A percentile compares a stretch with the other conserved stretches of the same genome.
Evolutionary conservation across 345 rosid species (phyloP).

Genomic region (Pugionium cornutum): DNA sequence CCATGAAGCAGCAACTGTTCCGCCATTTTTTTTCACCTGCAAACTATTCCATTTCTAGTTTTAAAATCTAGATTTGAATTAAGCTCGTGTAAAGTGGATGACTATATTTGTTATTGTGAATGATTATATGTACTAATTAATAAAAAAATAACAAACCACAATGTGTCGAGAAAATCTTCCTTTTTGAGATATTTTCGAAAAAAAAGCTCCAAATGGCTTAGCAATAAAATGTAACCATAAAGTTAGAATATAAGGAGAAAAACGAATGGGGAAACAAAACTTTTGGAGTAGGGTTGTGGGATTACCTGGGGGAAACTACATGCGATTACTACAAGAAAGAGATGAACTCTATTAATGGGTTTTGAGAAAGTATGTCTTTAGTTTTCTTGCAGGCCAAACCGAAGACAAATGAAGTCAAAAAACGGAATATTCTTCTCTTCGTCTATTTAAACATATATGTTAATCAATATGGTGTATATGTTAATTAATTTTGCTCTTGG

Average conservation of each 20-base stretch:
- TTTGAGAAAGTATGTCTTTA: conserved; percentile 15
- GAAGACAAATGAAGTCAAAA: neutral
- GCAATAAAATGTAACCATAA: conserved; percentile 3
- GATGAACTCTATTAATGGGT: conserved; percentile 28
- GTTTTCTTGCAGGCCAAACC: conserved; percentile 35
- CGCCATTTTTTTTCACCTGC: conserved; percentile 33
- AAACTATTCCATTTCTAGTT: neutral
- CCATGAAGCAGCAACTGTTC: conserved; percentile 59
- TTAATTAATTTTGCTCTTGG: too few relatives aligned
- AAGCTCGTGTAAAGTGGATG: neutral
- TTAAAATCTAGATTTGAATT: neutral
- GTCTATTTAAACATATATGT: too few relatives aligned
- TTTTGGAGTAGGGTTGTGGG: conserved; percentile 34
- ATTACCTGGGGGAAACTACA: conserved; percentile 32
- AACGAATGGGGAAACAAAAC: conserved; percentile 24
- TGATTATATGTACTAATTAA: neutral
- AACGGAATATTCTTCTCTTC: conserved; percentile 19
- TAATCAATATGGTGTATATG: too few relatives aligned
- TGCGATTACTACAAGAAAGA: conserved; percentile 30
- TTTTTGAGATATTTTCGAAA: conserved; percentile 14
- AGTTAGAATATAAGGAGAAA: conserved; percentile 30
- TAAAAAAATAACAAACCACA: conserved; percentile 18
- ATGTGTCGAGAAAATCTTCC: conserved; percentile 12
- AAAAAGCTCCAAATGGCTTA: conserved; percentile 6
- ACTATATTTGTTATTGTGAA: neutral